Conservation (phyloP, 257 asterid genomes). For the Plectranthus barbatus region DNA sequence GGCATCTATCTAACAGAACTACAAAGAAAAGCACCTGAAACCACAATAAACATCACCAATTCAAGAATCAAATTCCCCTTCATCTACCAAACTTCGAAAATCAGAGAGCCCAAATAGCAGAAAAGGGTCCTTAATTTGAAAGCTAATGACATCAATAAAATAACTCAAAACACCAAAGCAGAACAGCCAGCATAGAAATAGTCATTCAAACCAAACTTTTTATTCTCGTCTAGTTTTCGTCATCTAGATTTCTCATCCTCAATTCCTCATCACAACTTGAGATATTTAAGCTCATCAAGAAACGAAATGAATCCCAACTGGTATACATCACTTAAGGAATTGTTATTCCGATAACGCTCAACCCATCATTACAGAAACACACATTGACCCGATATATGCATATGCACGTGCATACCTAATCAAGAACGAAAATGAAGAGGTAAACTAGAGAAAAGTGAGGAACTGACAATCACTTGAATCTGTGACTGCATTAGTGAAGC, state of each 20-base stretch:
- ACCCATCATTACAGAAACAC: constrained; percentile 15
- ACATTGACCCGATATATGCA: not conserved
- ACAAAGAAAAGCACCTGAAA: not conserved
- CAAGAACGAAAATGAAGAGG: not conserved
- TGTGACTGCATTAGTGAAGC: constrained; percentile 44
- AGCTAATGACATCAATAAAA: not conserved
- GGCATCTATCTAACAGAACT: not conserved
- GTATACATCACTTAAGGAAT: constrained; percentile 8
- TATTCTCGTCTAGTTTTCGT: too few relatives aligned
- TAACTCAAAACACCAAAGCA: constrained; percentile 4
- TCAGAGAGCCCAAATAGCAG: not conserved
- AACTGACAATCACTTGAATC: constrained; percentile 57
- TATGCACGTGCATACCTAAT: constrained; percentile 1
- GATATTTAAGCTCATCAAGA: not conserved
- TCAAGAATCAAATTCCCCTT: not conserved
- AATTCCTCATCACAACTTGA: too few relatives aligned
- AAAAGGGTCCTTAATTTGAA: not conserved
- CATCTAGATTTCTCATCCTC: too few relatives aligned
- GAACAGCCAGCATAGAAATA: not conserved
- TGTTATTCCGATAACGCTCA: constrained; percentile 8
- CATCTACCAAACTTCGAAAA: not conserved
- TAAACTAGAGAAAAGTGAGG: constrained; percentile 7
- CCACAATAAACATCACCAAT: not conserved
- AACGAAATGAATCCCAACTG: constrained; percentile 3
- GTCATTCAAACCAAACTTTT: not conserved